Conservation (phyloP, 2,329 filamentous ascomycete genomes). For the Fulvia fulva region DNA sequence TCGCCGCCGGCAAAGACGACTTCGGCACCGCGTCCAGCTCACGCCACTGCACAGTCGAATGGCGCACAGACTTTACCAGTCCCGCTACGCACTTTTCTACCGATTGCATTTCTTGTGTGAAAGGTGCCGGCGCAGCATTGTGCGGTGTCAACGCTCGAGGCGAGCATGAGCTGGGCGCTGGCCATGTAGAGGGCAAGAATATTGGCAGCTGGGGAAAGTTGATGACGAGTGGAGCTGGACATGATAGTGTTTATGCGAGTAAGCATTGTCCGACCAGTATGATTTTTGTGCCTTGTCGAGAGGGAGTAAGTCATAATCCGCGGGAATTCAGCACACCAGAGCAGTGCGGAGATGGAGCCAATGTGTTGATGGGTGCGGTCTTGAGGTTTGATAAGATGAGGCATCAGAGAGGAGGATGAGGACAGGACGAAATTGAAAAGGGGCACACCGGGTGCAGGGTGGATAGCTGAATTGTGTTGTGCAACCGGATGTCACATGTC, state of each 20-base stretch:
- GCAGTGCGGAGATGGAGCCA: constrained; percentile 45
- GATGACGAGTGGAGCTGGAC: constrained; percentile 63
- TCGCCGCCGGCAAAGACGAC: constrained; percentile 54
- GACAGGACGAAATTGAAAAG: no score
- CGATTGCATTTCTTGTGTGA: constrained; percentile 64
- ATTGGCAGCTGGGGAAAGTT: constrained; percentile 37
- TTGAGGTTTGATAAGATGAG: constrained; percentile 47
- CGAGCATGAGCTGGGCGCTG: constrained; percentile 52
- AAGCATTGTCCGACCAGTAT: constrained; percentile 46
- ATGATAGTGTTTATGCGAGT: constrained; percentile 50
- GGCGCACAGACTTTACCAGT: constrained; percentile 59
- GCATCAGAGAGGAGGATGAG: constrained; percentile 27
- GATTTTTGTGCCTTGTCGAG: constrained; percentile 47
- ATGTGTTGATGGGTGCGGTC: constrained; percentile 50
- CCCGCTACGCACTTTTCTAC: constrained; percentile 62
- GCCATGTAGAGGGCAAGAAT: constrained; percentile 35
- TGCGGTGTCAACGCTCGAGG: constrained; percentile 61
- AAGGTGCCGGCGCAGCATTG: constrained; percentile 55
- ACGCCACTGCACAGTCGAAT: constrained; percentile 49
- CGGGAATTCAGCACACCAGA: constrained; percentile 44
- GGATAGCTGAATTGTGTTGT: no score
- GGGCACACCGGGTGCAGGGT: no score
- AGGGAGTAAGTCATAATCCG: constrained; percentile 48
- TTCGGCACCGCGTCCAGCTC: constrained; percentile 38
- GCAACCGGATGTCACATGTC: no score